Conservation (phyloP, 2,329 filamentous ascomycete species). For the Verticillium tricorpus region DNA sequence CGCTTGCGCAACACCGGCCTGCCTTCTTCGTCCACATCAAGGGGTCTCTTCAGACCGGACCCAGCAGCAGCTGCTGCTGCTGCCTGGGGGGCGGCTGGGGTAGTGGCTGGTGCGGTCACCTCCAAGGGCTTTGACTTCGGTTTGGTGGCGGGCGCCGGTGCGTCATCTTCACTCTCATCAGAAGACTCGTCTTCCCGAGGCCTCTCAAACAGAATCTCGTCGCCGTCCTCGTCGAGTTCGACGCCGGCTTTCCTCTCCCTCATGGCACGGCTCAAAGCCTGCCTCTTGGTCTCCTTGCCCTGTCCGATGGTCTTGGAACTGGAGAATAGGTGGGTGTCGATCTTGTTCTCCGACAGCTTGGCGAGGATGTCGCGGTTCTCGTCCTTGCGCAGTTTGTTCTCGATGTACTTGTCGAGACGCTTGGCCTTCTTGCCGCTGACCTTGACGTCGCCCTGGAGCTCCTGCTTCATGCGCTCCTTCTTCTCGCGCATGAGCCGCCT, state of each 20-base stretch:
- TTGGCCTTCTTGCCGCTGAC: conserved; percentile 63
- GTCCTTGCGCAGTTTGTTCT: conserved; percentile 91
- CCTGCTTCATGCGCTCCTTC: conserved; percentile 50
- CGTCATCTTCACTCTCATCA: conserved; percentile 19
- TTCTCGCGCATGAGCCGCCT: conserved; percentile 47
- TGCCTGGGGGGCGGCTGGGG: neutral
- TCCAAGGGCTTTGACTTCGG: neutral
- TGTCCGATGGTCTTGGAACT: conserved; percentile 76
- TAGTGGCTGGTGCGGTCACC: neutral
- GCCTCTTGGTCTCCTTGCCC: conserved; percentile 65
- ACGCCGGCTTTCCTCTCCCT: conserved; percentile 63
- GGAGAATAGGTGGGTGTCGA: conserved; percentile 76
- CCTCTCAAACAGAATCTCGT: conserved; percentile 48
- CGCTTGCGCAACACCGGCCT: conserved; percentile 79
- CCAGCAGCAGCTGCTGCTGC: conserved; percentile 41
- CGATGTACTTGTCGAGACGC: conserved; percentile 65
- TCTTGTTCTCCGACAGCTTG: conserved; percentile 71
- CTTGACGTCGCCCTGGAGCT: conserved; percentile 49
- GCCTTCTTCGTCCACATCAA: conserved; percentile 75
- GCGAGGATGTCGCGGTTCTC: conserved; percentile 81
- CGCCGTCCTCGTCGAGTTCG: conserved; percentile 45
- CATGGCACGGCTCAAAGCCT: conserved; percentile 60
- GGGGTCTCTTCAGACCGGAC: conserved; percentile 78
- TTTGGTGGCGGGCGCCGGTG: conserved; percentile 4
- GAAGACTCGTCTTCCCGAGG: conserved; percentile 23